phyloP scores from a whole-genome alignment of 2,329 filamentous ascomycete genomes.

The Passalora sequoiae region DNA sequence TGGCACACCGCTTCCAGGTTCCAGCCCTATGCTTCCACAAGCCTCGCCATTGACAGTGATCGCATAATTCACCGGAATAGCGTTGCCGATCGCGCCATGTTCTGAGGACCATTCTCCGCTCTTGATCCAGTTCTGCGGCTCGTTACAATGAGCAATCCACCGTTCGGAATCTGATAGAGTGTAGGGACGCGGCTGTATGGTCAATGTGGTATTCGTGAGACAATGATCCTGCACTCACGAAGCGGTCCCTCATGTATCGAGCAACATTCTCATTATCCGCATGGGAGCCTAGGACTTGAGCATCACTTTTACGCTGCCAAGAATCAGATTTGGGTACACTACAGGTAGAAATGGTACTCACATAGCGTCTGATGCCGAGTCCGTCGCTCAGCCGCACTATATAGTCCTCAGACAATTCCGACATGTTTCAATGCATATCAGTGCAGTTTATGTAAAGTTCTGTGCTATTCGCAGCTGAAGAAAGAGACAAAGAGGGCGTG shows the following conservation, averaged over 20 bases:
- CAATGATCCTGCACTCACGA: constrained; percentile 16
- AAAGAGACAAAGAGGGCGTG: no score
- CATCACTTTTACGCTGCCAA: constrained; percentile 34
- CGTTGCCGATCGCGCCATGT: constrained; percentile 17
- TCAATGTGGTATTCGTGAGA: not conserved
- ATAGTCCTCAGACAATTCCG: not conserved
- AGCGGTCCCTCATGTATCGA: constrained; percentile 38
- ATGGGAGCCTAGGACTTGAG: constrained; percentile 22
- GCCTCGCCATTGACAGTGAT: constrained; percentile 26
- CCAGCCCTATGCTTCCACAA: constrained; percentile 38
- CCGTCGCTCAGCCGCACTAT: constrained; percentile 10
- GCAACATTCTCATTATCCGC: constrained; percentile 31
- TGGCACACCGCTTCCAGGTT: constrained; percentile 28
- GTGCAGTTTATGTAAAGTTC: not conserved
- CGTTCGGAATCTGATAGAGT: constrained; percentile 29
- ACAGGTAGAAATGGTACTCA: no score
- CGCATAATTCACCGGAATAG: constrained; percentile 18
- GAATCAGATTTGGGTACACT: no score
- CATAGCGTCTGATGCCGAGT: constrained; percentile 5
- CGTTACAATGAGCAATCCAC: constrained; percentile 35
- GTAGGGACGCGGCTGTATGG: constrained; percentile 34
- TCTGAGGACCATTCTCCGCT: constrained; percentile 21
- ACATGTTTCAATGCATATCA: not conserved
- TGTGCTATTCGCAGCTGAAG: no score
- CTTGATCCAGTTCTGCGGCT: constrained; percentile 9